phyloP scores from a whole-genome alignment of 208 protist genomes.

The Spongospora subterranea region DNA sequence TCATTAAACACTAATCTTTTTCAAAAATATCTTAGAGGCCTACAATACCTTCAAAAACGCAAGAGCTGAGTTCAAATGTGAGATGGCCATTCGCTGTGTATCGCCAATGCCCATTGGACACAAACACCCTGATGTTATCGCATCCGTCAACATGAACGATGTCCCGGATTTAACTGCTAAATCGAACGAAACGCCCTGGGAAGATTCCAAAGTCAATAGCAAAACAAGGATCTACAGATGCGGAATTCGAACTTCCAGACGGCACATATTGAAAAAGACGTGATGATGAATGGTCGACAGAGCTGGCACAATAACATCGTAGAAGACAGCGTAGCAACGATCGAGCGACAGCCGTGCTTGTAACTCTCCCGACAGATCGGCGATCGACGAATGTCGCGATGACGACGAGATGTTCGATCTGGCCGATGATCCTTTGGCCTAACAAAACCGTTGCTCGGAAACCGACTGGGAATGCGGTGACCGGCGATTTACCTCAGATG shows the following conservation, averaged over 20 bases:
- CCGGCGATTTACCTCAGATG: background rate
- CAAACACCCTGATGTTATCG: background rate
- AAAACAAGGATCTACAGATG: background rate
- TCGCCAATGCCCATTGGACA: background rate
- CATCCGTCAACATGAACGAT: slow-evolving; percentile 18
- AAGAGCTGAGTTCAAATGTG: background rate
- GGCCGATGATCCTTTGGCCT: background rate
- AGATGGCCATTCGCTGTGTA: background rate
- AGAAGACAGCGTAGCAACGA: slow-evolving; percentile 53
- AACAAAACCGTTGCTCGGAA: too few relatives aligned
- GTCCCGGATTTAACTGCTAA: background rate
- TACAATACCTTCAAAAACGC: slow-evolving; percentile 20
- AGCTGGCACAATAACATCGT: slow-evolving; percentile 49
- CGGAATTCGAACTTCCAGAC: background rate
- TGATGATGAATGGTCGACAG: slow-evolving; percentile 47
- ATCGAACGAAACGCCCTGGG: slow-evolving; percentile 42
- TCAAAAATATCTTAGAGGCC: too few relatives aligned
- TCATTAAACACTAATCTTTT: too few relatives aligned
- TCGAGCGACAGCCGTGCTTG: background rate
- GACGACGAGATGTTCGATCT: background rate
- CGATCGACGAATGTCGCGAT: background rate
- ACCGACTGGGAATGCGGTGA: too few relatives aligned
- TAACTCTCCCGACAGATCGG: background rate
- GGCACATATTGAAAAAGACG: slow-evolving; percentile 61
- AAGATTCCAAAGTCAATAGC: background rate